Evolutionary conservation across 1,139 yeast species (phyloP), one percentile per base, ranked within the genome.

Genomic region (Kodamaea anthophila): DNA sequence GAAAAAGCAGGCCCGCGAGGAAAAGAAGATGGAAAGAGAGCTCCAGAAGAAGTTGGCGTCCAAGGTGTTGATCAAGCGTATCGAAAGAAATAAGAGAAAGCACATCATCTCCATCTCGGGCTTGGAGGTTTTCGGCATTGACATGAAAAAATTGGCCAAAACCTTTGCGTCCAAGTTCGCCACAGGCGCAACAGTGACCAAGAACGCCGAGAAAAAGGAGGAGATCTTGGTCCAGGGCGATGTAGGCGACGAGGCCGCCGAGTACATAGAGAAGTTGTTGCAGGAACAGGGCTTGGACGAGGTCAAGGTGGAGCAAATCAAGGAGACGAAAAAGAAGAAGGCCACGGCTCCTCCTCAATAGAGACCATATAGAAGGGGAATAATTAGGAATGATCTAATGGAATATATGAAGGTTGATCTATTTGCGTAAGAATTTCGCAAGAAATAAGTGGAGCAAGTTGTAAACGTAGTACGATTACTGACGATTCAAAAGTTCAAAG

Each of bases 191-290:
- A 77, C 93, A 25, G 96, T 88, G n/a, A 79, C 88, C 6, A 88
- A 88, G 60, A 82, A 80, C 40, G 91, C 80, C 8, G 97, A 88
- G 44, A 88, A 88, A 58, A 83, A 82, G 51, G 96, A 88, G 41
- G 97, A 88, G 50, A 77, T 88, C 34, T 74, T 86, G 39, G 82
- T 88, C 35, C 97, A 88, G 60, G 98, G 98, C 45, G 98, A 91
- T 55, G 93, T 88, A 27, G 82, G 88, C 40, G 96, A 87, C 43
- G 95, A 83, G 48, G 94, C 91, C 14, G 93, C 82, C 49, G 82
- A 65, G 10, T 84, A 82, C 47, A 74, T 88, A 37, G 75, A 70
- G 33, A 74, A 73, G 31, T 59, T 87, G 41, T 66, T 88, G 46
- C 77, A 77, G 45, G 94, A 86, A 44, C 82, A 85, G 59, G 95